Percentiles rank a stretch among this genome's conserved stretches.
Evolutionary conservation across 225 moss, liverwort and hornwort species (phyloP).

Genomic region (Pleurozium schreberi): DNA sequence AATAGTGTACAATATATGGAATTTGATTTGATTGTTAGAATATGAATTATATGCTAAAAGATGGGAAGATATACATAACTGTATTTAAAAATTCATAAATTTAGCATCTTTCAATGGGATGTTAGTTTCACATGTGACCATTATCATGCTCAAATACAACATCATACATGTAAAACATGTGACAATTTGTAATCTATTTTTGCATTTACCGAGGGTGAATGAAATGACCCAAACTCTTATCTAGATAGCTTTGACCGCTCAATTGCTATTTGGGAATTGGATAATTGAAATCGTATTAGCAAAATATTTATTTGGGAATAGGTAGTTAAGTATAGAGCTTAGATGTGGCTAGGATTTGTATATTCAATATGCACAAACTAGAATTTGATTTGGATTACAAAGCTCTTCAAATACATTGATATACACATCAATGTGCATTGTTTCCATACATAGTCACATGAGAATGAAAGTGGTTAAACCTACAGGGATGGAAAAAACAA

Average conservation of each 20-base stretch:
- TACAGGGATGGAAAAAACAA: background rate
- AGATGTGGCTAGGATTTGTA: background rate
- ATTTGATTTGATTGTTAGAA: background rate
- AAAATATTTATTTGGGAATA: background rate
- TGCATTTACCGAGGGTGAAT: background rate
- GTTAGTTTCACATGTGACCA: background rate
- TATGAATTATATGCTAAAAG: background rate
- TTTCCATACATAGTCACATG: too few species aligned
- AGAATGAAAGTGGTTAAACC: too few species aligned
- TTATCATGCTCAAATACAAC: background rate
- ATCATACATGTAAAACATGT: background rate
- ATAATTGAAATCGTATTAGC: too few species aligned
- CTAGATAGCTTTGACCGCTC: too few species aligned
- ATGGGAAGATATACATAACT: background rate
- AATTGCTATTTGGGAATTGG: too few species aligned
- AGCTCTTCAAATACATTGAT: background rate
- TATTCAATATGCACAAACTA: fast-evolving
- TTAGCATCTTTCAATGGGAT: background rate
- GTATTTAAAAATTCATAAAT: background rate
- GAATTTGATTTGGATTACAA: background rate
- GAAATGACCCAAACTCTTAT: background rate
- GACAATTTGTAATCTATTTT: background rate
- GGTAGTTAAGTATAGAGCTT: background rate
- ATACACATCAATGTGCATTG: too few species aligned
- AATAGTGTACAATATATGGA: fast-evolving